Percentiles rank a stretch among this genome's conserved stretches.
phyloP scores from a whole-genome alignment of 2,329 filamentous ascomycete species.

The Fusarium sp. region DNA sequence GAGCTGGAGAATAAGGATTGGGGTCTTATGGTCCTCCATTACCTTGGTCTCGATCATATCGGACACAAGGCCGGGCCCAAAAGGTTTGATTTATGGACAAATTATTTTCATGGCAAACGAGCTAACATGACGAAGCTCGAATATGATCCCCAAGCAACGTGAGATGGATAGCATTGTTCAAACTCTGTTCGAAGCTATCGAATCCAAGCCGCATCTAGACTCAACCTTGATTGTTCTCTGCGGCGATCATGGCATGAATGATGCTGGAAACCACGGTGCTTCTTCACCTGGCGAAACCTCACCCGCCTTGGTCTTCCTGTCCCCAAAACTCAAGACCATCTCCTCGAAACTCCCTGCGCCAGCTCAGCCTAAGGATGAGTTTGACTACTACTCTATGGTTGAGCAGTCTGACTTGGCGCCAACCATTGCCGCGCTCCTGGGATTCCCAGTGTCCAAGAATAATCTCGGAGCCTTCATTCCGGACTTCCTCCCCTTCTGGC shows the following conservation, averaged over 20 bases:
- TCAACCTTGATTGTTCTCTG: slow-evolving; percentile 88
- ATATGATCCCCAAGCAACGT: slow-evolving; percentile 92
- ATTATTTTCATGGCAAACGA: not conserved
- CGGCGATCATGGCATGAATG: slow-evolving; percentile 99
- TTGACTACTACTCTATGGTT: slow-evolving; percentile 86
- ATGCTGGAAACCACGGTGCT: slow-evolving; percentile 96
- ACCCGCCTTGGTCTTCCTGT: slow-evolving; percentile 90
- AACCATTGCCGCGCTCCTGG: slow-evolving; percentile 87
- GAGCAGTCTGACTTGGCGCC: slow-evolving; percentile 96
- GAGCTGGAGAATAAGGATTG: slow-evolving; percentile 87
- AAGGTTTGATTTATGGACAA: slow-evolving; percentile 66
- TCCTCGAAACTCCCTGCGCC: slow-evolving; percentile 65
- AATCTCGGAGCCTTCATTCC: slow-evolving; percentile 89
- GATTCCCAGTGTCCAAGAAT: slow-evolving; percentile 90
- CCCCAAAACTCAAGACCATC: slow-evolving; percentile 80
- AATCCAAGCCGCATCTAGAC: slow-evolving; percentile 76
- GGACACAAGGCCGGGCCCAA: slow-evolving; percentile 94
- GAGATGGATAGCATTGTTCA: slow-evolving; percentile 93
- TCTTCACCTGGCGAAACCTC: slow-evolving; percentile 96
- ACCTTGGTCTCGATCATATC: slow-evolving; percentile 95
- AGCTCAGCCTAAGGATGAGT: slow-evolving; percentile 74
- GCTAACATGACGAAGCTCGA: slow-evolving; percentile 68
- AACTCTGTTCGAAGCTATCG: slow-evolving; percentile 82
- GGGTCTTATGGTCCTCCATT: slow-evolving; percentile 95
- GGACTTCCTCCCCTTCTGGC: slow-evolving; percentile 85